These are phyloP conservation scores for Corynespora cassiicola DNA, from an alignment of 2,329 filamentous ascomycete genomes.

Conservation along the genomic window DNA sequence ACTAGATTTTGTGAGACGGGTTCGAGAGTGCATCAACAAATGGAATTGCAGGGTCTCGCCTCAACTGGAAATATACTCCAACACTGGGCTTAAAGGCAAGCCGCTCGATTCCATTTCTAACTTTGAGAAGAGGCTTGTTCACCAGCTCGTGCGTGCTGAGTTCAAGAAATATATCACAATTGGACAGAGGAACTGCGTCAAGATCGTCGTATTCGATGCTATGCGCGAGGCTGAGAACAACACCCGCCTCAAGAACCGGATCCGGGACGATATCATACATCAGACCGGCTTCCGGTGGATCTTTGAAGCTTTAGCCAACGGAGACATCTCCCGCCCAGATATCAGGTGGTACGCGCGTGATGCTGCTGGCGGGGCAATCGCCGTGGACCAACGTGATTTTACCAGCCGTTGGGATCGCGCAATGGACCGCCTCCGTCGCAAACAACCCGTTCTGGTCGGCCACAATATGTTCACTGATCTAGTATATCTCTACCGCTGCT, in stretches of 20 bases:
- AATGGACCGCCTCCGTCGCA: conserved; percentile 51
- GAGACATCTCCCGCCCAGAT: conserved; percentile 16
- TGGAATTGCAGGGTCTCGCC: conserved; percentile 47
- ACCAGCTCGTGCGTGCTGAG: conserved; percentile 70
- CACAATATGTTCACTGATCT: conserved; percentile 72
- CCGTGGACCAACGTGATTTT: conserved; percentile 42
- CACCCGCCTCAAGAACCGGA: conserved; percentile 42
- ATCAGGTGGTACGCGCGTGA: no score
- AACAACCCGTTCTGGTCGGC: conserved; percentile 62
- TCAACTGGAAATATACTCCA: conserved; percentile 35
- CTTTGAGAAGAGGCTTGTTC: conserved; percentile 70
- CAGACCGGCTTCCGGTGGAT: conserved; percentile 60
- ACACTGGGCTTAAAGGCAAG: conserved; percentile 28
- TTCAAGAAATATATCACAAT: conserved; percentile 58
- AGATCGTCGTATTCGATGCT: conserved; percentile 50
- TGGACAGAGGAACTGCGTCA: conserved; percentile 50
- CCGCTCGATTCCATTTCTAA: conserved; percentile 35
- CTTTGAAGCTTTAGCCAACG: conserved; percentile 53
- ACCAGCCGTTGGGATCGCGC: conserved; percentile 48
- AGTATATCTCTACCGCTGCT: conserved; percentile 68
- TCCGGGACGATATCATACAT: conserved; percentile 48
- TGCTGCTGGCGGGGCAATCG: conserved; percentile 40
- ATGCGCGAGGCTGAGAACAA: conserved; percentile 52
- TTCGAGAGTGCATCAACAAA: conserved; percentile 52
- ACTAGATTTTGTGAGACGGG: conserved; percentile 57